Percentiles rank a stretch among this genome's conserved stretches.
Evolutionary conservation across 1,284 basidiomycete species (phyloP).

Genomic region (Clitocybe nebularis): DNA sequence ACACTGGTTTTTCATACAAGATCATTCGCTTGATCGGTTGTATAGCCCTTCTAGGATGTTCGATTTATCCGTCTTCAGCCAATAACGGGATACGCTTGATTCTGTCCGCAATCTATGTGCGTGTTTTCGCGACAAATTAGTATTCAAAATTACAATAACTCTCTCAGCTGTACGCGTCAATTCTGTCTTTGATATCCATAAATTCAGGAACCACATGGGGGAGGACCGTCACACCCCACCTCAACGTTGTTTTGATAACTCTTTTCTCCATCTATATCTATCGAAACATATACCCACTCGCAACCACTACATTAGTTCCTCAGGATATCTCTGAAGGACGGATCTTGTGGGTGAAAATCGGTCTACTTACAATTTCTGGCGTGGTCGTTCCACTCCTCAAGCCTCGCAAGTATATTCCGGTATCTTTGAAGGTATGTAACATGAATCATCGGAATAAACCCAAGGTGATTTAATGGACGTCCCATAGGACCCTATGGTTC

Average conservation of each 20-base stretch:
- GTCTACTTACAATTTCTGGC: constrained; percentile 21
- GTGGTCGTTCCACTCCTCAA: constrained; percentile 27
- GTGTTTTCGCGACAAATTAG: not conserved
- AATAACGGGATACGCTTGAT: too few species aligned
- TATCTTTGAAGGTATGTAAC: constrained; percentile 5
- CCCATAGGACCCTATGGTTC: constrained; percentile 30
- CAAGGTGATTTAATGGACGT: too few species aligned
- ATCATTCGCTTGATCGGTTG: too few species aligned
- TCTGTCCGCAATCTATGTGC: not conserved
- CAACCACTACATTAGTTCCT: constrained; percentile 11
- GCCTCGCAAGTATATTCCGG: constrained; percentile 28
- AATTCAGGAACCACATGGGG: not conserved
- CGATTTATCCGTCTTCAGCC: too few species aligned
- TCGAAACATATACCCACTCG: constrained; percentile 13
- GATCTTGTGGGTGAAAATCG: constrained; percentile 10
- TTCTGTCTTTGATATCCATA: not conserved
- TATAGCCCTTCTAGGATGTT: too few species aligned
- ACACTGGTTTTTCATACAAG: too few species aligned
- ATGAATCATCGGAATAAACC: not conserved
- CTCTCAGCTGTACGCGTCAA: not conserved
- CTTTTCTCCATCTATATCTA: constrained; percentile 14
- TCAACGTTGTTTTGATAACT: constrained; percentile 8
- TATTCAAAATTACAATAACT: not conserved
- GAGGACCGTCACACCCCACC: constrained; percentile 5
- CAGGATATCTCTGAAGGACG: constrained; percentile 5